Evolutionary conservation across 495 filamentous ascomycete genomes (phyloP).

Genomic region (Trichoderma parareesei): DNA sequence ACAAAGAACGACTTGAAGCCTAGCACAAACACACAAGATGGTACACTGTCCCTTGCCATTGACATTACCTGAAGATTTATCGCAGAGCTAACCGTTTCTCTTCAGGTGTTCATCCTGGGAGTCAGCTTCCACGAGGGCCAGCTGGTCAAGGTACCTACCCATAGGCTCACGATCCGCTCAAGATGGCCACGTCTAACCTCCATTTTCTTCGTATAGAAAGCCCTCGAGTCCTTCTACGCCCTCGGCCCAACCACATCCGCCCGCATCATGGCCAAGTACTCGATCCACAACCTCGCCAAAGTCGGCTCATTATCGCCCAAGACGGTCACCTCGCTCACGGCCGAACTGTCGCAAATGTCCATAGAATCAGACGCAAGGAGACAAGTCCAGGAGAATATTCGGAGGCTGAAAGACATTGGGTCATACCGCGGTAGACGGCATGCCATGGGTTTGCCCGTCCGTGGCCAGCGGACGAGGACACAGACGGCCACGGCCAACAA

Average conservation of each 20-base stretch:
- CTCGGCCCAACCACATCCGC: constrained; percentile 63
- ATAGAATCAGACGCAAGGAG: constrained; percentile 83
- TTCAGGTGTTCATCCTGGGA: constrained; percentile 75
- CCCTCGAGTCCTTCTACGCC: constrained; percentile 83
- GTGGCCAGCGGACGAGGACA: constrained; percentile 78
- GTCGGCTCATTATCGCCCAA: constrained; percentile 62
- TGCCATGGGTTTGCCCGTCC: constrained; percentile 78
- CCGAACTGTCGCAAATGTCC: constrained; percentile 81
- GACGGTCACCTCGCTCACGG: constrained; percentile 69
- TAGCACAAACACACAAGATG: background rate
- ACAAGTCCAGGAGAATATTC: constrained; percentile 74
- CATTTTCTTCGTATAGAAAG: constrained; percentile 47
- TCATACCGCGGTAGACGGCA: constrained; percentile 84
- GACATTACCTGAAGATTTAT: background rate
- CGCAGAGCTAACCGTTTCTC: background rate
- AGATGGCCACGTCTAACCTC: background rate
- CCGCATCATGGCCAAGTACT: constrained; percentile 75
- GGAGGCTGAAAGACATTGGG: constrained; percentile 81
- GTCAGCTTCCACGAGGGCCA: constrained; percentile 75
- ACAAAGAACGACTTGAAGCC: background rate
- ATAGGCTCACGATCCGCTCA: background rate
- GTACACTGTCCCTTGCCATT: background rate
- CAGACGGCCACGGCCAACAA: constrained; percentile 73
- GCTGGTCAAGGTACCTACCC: constrained; percentile 61
- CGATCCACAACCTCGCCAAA: constrained; percentile 73